Conservation (phyloP, 345 rosid species). For the Noccaea bulbosa region DNA sequence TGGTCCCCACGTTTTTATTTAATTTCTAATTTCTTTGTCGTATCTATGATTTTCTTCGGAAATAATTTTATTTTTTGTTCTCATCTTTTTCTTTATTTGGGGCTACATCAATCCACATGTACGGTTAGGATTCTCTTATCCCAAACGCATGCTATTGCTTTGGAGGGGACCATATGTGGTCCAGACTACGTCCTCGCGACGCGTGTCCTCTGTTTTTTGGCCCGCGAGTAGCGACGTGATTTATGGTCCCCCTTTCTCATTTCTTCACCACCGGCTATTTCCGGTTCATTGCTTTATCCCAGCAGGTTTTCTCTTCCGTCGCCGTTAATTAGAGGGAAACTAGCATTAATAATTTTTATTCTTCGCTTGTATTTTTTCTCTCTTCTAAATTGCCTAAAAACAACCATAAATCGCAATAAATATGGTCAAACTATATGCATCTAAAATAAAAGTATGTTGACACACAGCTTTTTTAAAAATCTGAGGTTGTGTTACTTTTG, state of each 20-base stretch:
- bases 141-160: slow-evolving; percentile 52
- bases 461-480: too few relatives aligned
- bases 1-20: slow-evolving; percentile 49
- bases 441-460: too few relatives aligned
- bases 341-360: too few relatives aligned
- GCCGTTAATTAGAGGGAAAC: slow-evolving; percentile 7
- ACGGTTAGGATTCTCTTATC: slow-evolving; percentile 48
- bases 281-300: slow-evolving; percentile 29
- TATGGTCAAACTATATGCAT: too few relatives aligned
- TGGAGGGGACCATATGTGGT: slow-evolving; percentile 61
- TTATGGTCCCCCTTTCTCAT: slow-evolving; percentile 50
- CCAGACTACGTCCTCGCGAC: slow-evolving; percentile 45
- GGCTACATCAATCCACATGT: slow-evolving; percentile 54
- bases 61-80: background rate
- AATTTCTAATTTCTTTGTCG: slow-evolving; percentile 29
- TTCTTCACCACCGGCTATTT: slow-evolving; percentile 26
- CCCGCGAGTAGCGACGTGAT: slow-evolving; percentile 59
- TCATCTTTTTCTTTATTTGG: slow-evolving; percentile 11
- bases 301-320: slow-evolving; percentile 13
- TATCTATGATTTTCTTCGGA: slow-evolving; percentile 20
- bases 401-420: too few relatives aligned
- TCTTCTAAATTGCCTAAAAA: too few relatives aligned
- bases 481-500: slow-evolving; percentile 5
- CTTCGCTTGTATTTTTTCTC: too few relatives aligned
- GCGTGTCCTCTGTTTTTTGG: slow-evolving; percentile 50